phyloP scores from a whole-genome alignment of 2,329 filamentous ascomycete genomes.

The Phoma sp. region DNA sequence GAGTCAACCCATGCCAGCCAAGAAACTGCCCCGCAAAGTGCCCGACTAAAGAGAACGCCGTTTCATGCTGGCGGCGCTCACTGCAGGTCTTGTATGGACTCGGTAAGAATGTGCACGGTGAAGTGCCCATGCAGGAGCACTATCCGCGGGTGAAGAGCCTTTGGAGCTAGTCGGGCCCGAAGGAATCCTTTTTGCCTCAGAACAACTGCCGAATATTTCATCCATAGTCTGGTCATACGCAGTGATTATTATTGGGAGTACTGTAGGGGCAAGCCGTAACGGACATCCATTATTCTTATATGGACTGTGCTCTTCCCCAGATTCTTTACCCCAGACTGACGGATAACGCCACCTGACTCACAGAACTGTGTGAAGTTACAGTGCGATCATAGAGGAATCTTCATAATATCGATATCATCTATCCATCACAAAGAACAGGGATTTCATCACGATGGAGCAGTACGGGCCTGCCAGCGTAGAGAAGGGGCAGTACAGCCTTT shows the following conservation, averaged over 20 bases:
- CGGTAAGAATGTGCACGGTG: slow-evolving; percentile 30
- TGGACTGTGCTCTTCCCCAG: slow-evolving; percentile 39
- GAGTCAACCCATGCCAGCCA: slow-evolving; percentile 38
- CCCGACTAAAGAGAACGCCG: slow-evolving; percentile 27
- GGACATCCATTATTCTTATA: slow-evolving; percentile 35
- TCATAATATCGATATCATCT: background rate
- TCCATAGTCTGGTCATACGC: slow-evolving; percentile 23
- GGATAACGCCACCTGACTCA: slow-evolving; percentile 12
- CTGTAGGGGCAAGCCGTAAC: slow-evolving; percentile 24
- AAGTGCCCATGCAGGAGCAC: slow-evolving; percentile 22
- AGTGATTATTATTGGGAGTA: slow-evolving; percentile 11
- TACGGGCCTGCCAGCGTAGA: background rate
- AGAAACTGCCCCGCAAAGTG: slow-evolving; percentile 39
- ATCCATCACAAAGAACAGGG: background rate
- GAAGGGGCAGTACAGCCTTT: slow-evolving; percentile 11
- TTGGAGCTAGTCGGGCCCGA: slow-evolving; percentile 29
- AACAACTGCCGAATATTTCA: slow-evolving; percentile 40
- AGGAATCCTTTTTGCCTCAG: slow-evolving; percentile 21
- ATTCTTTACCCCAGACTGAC: slow-evolving; percentile 34
- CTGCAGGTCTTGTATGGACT: slow-evolving; percentile 31
- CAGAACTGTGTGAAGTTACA: slow-evolving; percentile 27
- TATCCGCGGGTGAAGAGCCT: slow-evolving; percentile 5
- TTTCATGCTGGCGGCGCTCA: slow-evolving; percentile 24
- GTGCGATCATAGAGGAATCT: slow-evolving; percentile 7
- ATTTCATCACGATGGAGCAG: background rate